Evolutionary conservation across 2,329 filamentous ascomycete species (phyloP).

Genomic region (Teratosphaeria pseudoeucalypti): DNA sequence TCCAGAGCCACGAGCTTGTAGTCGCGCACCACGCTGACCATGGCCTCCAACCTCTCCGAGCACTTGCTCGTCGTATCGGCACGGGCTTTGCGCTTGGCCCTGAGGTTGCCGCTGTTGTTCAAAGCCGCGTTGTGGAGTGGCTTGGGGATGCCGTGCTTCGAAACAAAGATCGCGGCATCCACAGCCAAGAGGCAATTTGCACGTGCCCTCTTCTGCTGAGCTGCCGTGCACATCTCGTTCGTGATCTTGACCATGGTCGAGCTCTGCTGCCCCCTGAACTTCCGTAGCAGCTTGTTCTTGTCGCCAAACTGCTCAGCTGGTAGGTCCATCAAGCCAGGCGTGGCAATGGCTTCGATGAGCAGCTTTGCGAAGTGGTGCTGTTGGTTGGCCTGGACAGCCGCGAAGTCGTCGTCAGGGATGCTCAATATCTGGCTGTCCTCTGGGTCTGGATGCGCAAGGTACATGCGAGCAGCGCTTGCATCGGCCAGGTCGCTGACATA

Average conservation of each 20-base stretch:
- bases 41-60: conserved; percentile 1
- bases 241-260: not conserved
- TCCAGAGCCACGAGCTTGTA: conserved; percentile 3
- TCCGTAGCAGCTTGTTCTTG: not conserved
- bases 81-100: not conserved
- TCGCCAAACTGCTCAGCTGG: not conserved
- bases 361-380: conserved; percentile 1
- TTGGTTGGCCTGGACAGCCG: not conserved
- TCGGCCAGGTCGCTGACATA: conserved; percentile 1
- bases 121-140: not conserved
- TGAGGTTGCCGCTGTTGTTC: not conserved
- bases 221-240: not conserved
- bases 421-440: not conserved
- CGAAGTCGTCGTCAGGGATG: conserved; percentile 1
- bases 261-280: conserved; percentile 1
- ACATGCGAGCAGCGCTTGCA: not conserved
- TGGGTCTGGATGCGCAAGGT: not conserved
- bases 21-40: not conserved
- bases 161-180: conserved; percentile 1
- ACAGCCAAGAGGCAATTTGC: conserved; percentile 3
- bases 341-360: not conserved
- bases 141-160: conserved; percentile 1
- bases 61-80: not conserved
- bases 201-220: not conserved
- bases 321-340: not conserved